Evolutionary conservation across 192 early-diverging fungal species (phyloP), one percentile per base, ranked within the genome.

Genomic region (Backusella macrospora): DNA sequence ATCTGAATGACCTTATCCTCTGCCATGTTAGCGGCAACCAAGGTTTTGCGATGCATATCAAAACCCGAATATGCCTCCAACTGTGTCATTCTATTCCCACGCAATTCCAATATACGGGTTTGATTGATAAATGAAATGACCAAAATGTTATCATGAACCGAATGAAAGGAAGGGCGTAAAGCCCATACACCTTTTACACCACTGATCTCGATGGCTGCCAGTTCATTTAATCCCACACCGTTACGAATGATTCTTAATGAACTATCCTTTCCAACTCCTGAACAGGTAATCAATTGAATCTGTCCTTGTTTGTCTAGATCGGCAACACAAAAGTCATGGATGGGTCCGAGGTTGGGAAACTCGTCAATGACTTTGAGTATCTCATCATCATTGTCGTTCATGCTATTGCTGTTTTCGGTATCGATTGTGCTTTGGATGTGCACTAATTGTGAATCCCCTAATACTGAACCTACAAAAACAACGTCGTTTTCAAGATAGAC

Each of bases 151-250:
- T 88, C 82, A 49, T 72, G 48, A 21, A 65, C 65, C 26, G 85
- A 72, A 23, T 85, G 84, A 37, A 87, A 78, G 0, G 70, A 68
- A n/a, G 86, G 77, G 12, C 84, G 81, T 42, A 95, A 70, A 21
- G 92, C 86, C 93, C 95, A 96, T 0, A 95, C 79, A 2, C 89
- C 87, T 65, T 86, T 86, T 14, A 96, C 78, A 16, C 94, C 94
- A 23, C 71, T 78, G 4, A 95, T 83, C 10, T 87, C 86, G 39
- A 94, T 62, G 0, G 81, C 75, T 0, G 87, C 91, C n/a, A 91
- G 73, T 29, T 86, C 86, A 42, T 91, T 88, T n/a, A 99, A 87
- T 4, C 95, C 96, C 23, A 99, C 89, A 10, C 98, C 98, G 79
- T 95, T 96, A 46, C 94, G 85, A 52, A 99, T 91, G 26, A 97